phyloP scores from a whole-genome alignment of 2,329 filamentous ascomycete genomes.

The Graphium sp. region DNA sequence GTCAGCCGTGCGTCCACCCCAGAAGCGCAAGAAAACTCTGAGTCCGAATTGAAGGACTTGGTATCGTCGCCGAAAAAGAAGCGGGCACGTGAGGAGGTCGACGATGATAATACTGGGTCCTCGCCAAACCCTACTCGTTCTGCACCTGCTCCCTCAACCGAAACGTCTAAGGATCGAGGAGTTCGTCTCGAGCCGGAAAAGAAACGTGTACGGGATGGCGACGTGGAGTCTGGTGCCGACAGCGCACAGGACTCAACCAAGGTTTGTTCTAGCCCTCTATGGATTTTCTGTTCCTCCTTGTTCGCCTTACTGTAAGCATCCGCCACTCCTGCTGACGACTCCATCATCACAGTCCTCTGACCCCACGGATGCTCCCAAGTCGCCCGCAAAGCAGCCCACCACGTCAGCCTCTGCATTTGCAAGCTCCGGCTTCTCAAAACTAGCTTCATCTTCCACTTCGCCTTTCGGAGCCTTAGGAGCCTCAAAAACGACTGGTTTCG shows the following conservation, averaged over 20 bases:
- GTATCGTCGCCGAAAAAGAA: constrained; percentile 50
- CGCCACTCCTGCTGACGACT: background rate
- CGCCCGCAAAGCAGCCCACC: constrained; percentile 13
- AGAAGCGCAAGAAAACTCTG: constrained; percentile 18
- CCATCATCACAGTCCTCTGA: constrained; percentile 8
- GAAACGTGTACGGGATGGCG: constrained; percentile 42
- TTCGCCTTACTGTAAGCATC: background rate
- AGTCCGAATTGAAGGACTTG: constrained; percentile 24
- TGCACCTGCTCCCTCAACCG: constrained; percentile 14
- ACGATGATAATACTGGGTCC: constrained; percentile 24
- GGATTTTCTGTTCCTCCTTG: background rate
- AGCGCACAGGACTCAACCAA: too few relatives aligned
- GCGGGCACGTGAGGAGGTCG: constrained; percentile 41
- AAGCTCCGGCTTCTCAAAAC: constrained; percentile 49
- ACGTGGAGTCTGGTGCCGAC: constrained; percentile 16
- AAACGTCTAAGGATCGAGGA: constrained; percentile 30
- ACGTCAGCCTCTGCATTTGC: constrained; percentile 49
- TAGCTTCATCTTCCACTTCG: constrained; percentile 42
- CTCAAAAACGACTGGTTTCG: constrained; percentile 31
- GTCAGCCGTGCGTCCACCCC: constrained; percentile 14
- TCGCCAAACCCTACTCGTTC: too few relatives aligned
- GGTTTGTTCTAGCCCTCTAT: constrained; percentile 12
- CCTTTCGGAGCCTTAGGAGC: constrained; percentile 42
- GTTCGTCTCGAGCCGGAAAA: constrained; percentile 39
- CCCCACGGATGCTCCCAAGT: constrained; percentile 9